Evolutionary conservation across 2,329 filamentous ascomycete genomes (phyloP), one percentile per base, ranked within the genome.

Genomic region (Cucurbitaria berberidis): DNA sequence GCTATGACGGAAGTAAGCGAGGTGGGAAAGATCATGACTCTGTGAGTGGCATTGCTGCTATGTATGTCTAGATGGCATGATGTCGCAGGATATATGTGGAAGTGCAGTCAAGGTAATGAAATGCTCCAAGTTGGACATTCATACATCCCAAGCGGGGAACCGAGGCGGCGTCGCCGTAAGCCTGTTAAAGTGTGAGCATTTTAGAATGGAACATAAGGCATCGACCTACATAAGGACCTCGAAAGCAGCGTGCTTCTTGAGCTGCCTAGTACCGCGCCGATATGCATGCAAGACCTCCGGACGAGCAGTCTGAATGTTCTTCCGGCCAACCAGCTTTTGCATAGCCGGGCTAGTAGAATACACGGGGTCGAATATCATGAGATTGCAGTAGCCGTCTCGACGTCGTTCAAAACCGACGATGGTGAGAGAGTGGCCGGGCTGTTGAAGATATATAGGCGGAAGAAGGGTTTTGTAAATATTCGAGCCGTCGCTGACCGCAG

Each of bases 371-470:
- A 96, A 96, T 11, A 96, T 89, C 0, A 98, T 79, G 16, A 98
- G 78, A 62, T 90, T 89, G 45, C 81, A 78, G 16, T 80, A 78
- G 22, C 89, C 89, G 53, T 88, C 82, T 29, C 76, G 79, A 24
- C 82, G 84, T 60, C 84, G 85, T 74, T 97, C 92, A 22, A 96
- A 81, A 0, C 93, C 93, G 48, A 98, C 81, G 45, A 98, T 91
- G 0, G 91, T 96, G 79, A 96, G 81, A 1, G 93, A 97, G 73
- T 98, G 93, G 2, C 92, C 91, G 82, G 86, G 86, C 64, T 95
- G 90, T 70, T 98, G 93, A 57, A 96, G 86, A 74, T 97, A 98
- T 35, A 98, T 87, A 0, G 95, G 93, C 34, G 93, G 87, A 7
- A 93, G 78, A 13, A 81, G 75, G 0, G 93, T 97, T 48, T 82